Conservation (phyloP, 768 basidiomycete species). For the Xerocomellus intermedius region DNA sequence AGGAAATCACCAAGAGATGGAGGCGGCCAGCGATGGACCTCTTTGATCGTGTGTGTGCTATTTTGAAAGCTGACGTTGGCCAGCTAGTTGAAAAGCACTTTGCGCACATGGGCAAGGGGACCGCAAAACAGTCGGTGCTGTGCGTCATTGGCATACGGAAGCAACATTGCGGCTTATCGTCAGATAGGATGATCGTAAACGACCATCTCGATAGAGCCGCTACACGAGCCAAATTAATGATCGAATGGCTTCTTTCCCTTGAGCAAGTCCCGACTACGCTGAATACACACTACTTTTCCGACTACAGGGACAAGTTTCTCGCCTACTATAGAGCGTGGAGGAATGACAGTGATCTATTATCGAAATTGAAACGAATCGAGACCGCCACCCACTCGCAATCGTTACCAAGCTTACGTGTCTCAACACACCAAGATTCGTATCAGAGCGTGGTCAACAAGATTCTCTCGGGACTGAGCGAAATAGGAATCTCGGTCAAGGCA, state of each 20-base stretch:
- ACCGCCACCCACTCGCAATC: background rate
- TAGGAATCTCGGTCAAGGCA: conserved; percentile 33
- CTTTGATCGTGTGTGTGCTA: conserved; percentile 37
- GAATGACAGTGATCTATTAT: background rate
- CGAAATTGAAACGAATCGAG: background rate
- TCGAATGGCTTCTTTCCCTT: conserved; percentile 47
- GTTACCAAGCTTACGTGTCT: background rate
- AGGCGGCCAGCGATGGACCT: conserved; percentile 41
- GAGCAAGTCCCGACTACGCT: conserved; percentile 48
- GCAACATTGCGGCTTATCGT: background rate
- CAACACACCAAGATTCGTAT: background rate
- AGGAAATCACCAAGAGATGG: conserved; percentile 46
- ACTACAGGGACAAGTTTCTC: conserved; percentile 49
- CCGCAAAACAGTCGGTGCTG: conserved; percentile 46
- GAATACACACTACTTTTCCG: conserved; percentile 46
- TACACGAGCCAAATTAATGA: conserved; percentile 35
- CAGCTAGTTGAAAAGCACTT: conserved; percentile 49
- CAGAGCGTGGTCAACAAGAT: conserved; percentile 31
- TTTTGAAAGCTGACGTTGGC: conserved; percentile 39
- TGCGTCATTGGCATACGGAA: conserved; percentile 23
- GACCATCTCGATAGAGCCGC: conserved; percentile 46
- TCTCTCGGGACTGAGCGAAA: conserved; percentile 1
- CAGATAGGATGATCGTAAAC: conserved; percentile 41
- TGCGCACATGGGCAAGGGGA: conserved; percentile 46
- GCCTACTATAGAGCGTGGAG: conserved; percentile 41